Percentiles rank a stretch among this genome's conserved stretches.
Conservation (phyloP, 345 rosid species). For the Erucastrum elatum region DNA sequence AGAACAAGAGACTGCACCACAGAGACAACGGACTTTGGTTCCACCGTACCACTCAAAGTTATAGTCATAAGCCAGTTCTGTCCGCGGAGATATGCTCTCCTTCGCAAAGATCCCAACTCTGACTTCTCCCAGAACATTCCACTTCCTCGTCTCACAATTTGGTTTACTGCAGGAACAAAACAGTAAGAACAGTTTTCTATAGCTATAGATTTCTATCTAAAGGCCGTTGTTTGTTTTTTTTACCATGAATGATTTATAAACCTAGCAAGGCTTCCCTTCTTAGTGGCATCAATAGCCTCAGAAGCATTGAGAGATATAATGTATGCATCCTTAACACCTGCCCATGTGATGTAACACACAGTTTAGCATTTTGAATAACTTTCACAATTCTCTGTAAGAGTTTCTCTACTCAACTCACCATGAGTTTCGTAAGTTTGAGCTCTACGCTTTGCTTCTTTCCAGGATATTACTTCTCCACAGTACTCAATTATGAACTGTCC, state of each 20-base stretch:
- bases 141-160: slow-evolving; percentile 97
- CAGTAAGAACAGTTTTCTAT: background rate
- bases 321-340: slow-evolving; percentile 92
- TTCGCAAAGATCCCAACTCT: slow-evolving; percentile 97
- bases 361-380: background rate
- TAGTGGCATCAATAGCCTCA: slow-evolving; percentile 90
- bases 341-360: slow-evolving; percentile 30
- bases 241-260: slow-evolving; percentile 99
- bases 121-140: slow-evolving; percentile 89
- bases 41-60: slow-evolving; percentile 99
- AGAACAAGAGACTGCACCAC: slow-evolving; percentile 85
- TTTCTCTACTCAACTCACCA: slow-evolving; percentile 50
- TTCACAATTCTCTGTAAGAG: slow-evolving; percentile 5
- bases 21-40: slow-evolving; percentile 90
- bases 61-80: slow-evolving; percentile 83
- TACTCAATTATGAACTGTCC: slow-evolving; percentile 92
- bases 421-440: slow-evolving; percentile 73
- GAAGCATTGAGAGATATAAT: slow-evolving; percentile 80
- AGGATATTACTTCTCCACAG: slow-evolving; percentile 97
- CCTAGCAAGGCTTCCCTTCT: slow-evolving; percentile 90
- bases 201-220: background rate
- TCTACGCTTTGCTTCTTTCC: slow-evolving; percentile 89
- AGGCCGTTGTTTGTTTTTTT: slow-evolving; percentile 3
- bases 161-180: slow-evolving; percentile 62
- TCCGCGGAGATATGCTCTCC: slow-evolving; percentile 61